Evolutionary conservation across 202 grass and related monocot genomes (phyloP), one percentile per base, ranked within the genome.

Genomic region (Carex sylvatica): DNA sequence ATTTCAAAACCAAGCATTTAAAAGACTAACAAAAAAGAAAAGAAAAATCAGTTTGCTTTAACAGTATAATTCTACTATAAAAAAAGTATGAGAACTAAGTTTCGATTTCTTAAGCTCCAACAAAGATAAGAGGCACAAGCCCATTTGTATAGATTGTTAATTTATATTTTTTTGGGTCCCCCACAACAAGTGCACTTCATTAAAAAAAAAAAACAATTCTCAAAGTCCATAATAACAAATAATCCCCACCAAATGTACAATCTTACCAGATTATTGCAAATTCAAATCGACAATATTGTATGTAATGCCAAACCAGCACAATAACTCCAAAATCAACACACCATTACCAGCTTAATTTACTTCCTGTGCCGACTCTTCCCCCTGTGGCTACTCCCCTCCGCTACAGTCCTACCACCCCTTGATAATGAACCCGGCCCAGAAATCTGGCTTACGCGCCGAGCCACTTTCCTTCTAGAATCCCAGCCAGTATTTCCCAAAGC

Each of bases 401-500:
- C 86, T 61, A 85, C 81, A 30, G 18, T 60, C 16, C 78, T 67
- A 60, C 44, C 28, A 80, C 46, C 84, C 33, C n/a, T 42, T n/a
- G 84, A 85, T 22, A 16, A 30, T 10, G 24, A 82, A 81, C 60
- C 78, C 66, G 77, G 16, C 8, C 82, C 86, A 8, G 89, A 80
- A 80, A 75, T 82, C 26, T 86, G 89, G 31, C 49, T 74, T 5
- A 61, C 59, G 26, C 91, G 70, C 19, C 93, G 83, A 3, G 93
- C 2, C 54, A 42, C 0, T 46, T 88, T 87, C 89, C 89, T 79
- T 47, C 91, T 74, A 30, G 86, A 85, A 82, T 65, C 59, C 86
- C 85, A 87, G 0, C 86, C 68, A 53, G 13, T 54, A 81, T 88
- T 88, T 15, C 93, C 93, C 49, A 99, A 87, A n/a, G 93, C 96